phyloP scores from a whole-genome alignment of 192 early-diverging fungal species.

The Diversispora epigaea region DNA sequence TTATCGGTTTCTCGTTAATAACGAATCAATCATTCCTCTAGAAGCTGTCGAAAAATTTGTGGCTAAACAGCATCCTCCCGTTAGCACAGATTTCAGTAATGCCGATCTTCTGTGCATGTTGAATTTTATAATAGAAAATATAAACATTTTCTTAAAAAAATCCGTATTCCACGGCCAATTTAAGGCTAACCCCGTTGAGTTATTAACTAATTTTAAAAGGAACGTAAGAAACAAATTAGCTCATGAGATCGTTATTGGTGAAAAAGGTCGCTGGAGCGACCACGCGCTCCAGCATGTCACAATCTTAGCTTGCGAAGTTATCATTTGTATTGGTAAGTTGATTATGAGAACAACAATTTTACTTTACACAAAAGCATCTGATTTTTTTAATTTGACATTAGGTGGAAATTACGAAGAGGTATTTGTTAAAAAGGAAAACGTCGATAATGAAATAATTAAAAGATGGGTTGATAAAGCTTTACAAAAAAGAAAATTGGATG shows the following conservation, averaged over 20 bases:
- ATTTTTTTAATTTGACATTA: too few relatives aligned
- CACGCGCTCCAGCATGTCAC: constrained; percentile 6
- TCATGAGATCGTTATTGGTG: background rate
- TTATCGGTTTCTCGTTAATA: constrained; percentile 12
- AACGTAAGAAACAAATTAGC: too few relatives aligned
- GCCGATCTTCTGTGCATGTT: background rate
- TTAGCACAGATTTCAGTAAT: background rate
- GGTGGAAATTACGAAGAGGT: background rate
- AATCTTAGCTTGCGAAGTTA: constrained; percentile 21
- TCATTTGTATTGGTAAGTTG: constrained; percentile 20
- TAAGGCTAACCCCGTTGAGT: too few relatives aligned
- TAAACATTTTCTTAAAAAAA: too few relatives aligned
- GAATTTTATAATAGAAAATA: constrained; percentile 13
- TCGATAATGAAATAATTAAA: too few relatives aligned
- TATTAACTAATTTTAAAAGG: too few relatives aligned
- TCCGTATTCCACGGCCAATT: too few relatives aligned
- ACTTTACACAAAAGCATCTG: constrained; percentile 6
- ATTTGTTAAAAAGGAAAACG: background rate
- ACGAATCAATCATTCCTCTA: background rate
- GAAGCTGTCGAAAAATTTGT: background rate
- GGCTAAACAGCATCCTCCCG: background rate
- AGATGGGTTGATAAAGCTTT: too few relatives aligned
- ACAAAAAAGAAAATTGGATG: too few relatives aligned
- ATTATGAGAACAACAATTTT: constrained; percentile 25
- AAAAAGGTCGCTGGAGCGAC: constrained; percentile 1